A percentile compares a stretch with the other conserved stretches of the same genome.
Evolutionary conservation across 2,329 filamentous ascomycete species (phyloP).

Genomic region (Ophiostoma fasciatum): DNA sequence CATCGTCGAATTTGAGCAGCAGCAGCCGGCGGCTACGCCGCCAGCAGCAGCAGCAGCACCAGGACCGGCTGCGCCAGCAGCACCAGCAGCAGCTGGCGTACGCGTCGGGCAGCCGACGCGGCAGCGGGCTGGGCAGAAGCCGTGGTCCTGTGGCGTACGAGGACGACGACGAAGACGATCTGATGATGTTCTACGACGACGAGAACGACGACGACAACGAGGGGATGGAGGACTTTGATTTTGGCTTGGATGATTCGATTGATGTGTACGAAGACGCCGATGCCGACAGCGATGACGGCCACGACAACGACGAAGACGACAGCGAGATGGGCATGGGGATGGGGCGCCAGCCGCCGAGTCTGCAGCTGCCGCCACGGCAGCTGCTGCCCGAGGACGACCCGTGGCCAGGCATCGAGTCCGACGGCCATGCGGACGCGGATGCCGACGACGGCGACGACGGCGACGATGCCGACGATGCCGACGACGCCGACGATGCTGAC

Average conservation of each 20-base stretch:
- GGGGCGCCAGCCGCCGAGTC: too few species aligned
- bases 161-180: conserved; percentile 12
- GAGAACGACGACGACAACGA: conserved; percentile 23
- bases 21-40: neutral
- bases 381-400: conserved; percentile 40
- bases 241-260: conserved; percentile 15
- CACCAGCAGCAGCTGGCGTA: neutral
- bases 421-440: conserved; percentile 3
- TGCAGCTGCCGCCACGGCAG: too few species aligned
- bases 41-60: neutral
- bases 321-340: neutral
- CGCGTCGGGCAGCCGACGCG: conserved; percentile 5
- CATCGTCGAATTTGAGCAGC: conserved; percentile 1
- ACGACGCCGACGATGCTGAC: neutral
- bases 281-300: conserved; percentile 7
- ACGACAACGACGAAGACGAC: conserved; percentile 10
- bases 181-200: conserved; percentile 9
- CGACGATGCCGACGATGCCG: neutral
- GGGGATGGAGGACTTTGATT: conserved; percentile 19
- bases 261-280: conserved; percentile 17
- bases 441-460: neutral
- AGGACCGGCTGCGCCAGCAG: neutral
- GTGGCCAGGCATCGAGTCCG: conserved; percentile 41
- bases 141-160: conserved; percentile 14
- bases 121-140: too few species aligned